A percentile compares a stretch with the other conserved stretches of the same genome.
phyloP scores from a whole-genome alignment of 495 filamentous ascomycete genomes.

The Daldinia grandis region DNA sequence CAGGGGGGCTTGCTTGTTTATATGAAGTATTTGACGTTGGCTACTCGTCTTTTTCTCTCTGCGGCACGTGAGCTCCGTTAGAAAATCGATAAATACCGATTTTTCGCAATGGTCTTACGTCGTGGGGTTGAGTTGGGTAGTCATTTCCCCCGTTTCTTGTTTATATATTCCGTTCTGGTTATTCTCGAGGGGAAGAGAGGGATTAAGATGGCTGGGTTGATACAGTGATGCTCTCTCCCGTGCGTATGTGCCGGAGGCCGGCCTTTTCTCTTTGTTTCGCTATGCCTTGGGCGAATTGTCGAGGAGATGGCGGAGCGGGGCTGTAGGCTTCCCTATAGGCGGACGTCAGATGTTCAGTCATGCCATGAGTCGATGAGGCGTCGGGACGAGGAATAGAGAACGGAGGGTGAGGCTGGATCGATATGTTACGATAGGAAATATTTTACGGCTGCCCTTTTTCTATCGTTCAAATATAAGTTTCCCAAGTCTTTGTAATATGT shows the following conservation, averaged over 20 bases:
- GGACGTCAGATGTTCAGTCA: not conserved
- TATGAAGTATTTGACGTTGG: not conserved
- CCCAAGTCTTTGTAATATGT: not conserved
- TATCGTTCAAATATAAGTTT: not conserved
- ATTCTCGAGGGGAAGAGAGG: not conserved
- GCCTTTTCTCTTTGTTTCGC: not conserved
- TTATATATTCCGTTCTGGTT: not conserved
- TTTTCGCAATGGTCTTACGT: not conserved
- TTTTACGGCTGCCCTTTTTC: constrained; percentile 17
- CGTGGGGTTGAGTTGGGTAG: not conserved
- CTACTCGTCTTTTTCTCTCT: not conserved
- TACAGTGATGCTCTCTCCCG: not conserved
- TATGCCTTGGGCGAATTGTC: not conserved
- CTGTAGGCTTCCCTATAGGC: not conserved
- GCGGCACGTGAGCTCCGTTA: not conserved
- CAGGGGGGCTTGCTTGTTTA: not conserved
- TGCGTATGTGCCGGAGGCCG: not conserved
- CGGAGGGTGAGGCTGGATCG: not conserved
- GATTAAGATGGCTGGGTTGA: not conserved
- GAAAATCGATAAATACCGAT: not conserved
- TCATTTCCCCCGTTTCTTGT: not conserved
- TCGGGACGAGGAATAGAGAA: not conserved
- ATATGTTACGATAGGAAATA: constrained; percentile 25
- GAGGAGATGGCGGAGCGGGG: not conserved
- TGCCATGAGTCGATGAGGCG: constrained; percentile 9